Conservation (phyloP, 192 early-diverging fungal genomes). For the Rhizophlyctis rosea region DNA sequence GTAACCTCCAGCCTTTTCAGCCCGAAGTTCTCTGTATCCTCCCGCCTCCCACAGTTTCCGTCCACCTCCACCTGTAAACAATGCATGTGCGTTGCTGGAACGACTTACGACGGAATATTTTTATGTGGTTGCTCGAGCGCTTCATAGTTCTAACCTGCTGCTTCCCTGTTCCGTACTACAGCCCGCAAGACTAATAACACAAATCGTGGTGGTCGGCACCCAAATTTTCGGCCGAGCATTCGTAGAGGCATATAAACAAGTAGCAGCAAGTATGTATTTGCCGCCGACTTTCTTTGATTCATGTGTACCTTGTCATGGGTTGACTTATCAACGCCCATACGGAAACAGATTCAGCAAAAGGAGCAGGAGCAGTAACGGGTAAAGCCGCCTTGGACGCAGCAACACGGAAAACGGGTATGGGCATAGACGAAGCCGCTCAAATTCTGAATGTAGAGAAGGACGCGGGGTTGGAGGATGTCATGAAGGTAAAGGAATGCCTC, state of each 20-base stretch:
- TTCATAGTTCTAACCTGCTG: too few relatives aligned
- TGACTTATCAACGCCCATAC: constrained; percentile 4
- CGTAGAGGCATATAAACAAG: constrained; percentile 89
- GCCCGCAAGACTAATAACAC: constrained; percentile 34
- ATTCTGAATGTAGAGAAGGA: constrained; percentile 85
- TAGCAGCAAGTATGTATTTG: constrained; percentile 68
- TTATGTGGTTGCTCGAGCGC: too few relatives aligned
- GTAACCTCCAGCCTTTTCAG: too few relatives aligned
- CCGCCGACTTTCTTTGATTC: background rate
- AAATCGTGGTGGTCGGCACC: constrained; percentile 54
- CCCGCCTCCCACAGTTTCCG: too few relatives aligned
- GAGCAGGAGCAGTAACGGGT: constrained; percentile 16
- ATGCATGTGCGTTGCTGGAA: too few relatives aligned
- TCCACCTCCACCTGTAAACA: too few relatives aligned
- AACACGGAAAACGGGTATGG: constrained; percentile 71
- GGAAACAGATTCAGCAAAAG: constrained; percentile 15
- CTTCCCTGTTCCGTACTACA: too few relatives aligned
- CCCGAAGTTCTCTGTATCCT: too few relatives aligned
- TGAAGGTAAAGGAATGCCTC: constrained; percentile 36
- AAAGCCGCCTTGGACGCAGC: constrained; percentile 17
- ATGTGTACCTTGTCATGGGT: too few relatives aligned
- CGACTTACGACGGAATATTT: too few relatives aligned
- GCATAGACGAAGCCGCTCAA: constrained; percentile 84
- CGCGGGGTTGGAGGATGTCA: constrained; percentile 52
- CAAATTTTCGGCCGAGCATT: constrained; percentile 88